Conservation (phyloP, 768 basidiomycete species). For the Dioszegia aurantiaca region DNA sequence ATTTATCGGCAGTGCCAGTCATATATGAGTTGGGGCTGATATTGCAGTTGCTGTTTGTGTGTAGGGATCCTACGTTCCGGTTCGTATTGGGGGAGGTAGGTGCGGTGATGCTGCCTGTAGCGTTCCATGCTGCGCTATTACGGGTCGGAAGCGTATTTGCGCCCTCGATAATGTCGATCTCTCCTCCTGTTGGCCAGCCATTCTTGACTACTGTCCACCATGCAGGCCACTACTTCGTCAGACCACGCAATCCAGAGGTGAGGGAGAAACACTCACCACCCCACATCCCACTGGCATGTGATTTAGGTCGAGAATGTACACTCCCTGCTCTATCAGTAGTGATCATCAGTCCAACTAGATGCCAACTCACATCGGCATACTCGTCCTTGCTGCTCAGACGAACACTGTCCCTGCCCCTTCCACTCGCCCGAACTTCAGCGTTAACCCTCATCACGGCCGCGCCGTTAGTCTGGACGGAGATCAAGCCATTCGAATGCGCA, state of each 20-base stretch:
- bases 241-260: neutral
- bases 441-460: slow-evolving; percentile 47
- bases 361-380: slow-evolving; percentile 43
- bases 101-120: slow-evolving; percentile 24
- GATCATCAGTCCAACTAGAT: neutral
- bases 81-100: slow-evolving; percentile 12
- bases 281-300: slow-evolving; percentile 53
- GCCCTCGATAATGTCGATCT: slow-evolving; percentile 52
- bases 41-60: slow-evolving; percentile 33
- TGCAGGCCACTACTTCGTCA: slow-evolving; percentile 45
- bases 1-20: slow-evolving; percentile 36
- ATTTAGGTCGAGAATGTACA: slow-evolving; percentile 50
- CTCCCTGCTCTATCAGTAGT: slow-evolving; percentile 31
- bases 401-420: slow-evolving; percentile 47
- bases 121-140: slow-evolving; percentile 37
- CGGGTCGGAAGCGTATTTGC: slow-evolving; percentile 42
- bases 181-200: slow-evolving; percentile 49
- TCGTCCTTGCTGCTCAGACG: slow-evolving; percentile 46
- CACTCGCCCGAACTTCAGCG: slow-evolving; percentile 31
- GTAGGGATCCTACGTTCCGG: slow-evolving; percentile 35
- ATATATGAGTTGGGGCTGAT: slow-evolving; percentile 24
- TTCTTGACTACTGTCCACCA: slow-evolving; percentile 48
- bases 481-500: slow-evolving; percentile 30
- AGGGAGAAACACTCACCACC: slow-evolving; percentile 35
- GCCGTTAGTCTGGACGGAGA: slow-evolving; percentile 26